Evolutionary conservation across 495 filamentous ascomycete genomes (phyloP), one percentile per base, ranked within the genome.

Genomic region (Penicillium longicatenatum): DNA sequence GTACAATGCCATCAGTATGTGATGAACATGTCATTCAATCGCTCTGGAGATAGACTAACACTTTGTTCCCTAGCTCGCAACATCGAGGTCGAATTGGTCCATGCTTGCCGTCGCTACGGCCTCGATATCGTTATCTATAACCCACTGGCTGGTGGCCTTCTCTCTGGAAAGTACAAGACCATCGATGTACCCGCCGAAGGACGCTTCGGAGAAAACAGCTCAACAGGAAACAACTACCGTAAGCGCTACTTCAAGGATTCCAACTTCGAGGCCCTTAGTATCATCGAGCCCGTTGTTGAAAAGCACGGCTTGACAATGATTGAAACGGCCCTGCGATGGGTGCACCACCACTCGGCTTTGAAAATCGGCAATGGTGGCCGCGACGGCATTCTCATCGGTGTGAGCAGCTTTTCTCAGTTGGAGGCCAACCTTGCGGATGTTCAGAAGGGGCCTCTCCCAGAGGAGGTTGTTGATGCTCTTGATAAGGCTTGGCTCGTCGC

Each of bases 71-170:
- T 41, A 81, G 84, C 84, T 41, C 89, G 92, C 12, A 83, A 81
- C 8, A 87, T 96, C 52, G 92, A 96, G 72, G 69, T 83, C 14
- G 93, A 97, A 71, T 76, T 96, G 33, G 79, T 96, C 29, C 87
- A 84, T 0, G 86, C 86, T 6, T 96, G 90, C 63, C 82, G 86
- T n/a, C 85, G 90, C 16, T 96, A 93, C 66, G 89, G 90, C 0
- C 77, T 97, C 26, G 89, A 94, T 58, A 83, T 96, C 22, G 92
- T 96, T 24, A 79, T 93, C n/a, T 96, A 97, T 73, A 96, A 96
- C 70, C 93, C 93, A 0, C 75, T 90, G 50, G 91, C 90, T 10
- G 92, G 92, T 6, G 93, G 93, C 0, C 70, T 96, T 19, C 89
- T 96, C 66, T 87, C 86, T 22, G 91, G 92, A 52, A 94, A 94